Base-by-base conservation (phyloP, 2,329 filamentous ascomycete species). In the Paracorniculantispora psalliotae region DNA sequence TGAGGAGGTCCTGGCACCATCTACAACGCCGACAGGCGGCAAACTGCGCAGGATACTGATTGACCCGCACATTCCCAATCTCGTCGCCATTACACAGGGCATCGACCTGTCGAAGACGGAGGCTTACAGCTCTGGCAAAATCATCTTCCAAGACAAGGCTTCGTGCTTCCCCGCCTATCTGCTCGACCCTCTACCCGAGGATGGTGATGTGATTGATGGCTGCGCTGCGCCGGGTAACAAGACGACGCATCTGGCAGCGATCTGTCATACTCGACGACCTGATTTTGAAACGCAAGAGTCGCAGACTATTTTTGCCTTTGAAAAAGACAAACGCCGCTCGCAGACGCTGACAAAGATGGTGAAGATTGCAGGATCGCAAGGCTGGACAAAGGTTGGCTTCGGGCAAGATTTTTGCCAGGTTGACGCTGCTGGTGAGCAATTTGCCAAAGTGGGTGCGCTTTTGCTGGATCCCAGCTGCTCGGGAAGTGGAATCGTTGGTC, bases 171-270 rank as follows among this genome's bases (percentile, higher is more conserved):
- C 94, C 0, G 94, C 93, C 0, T 94, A 94, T 69, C 78, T 99
- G 2, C 78, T 99, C 0, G 81, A 96, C 54, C 85, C 89, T 0
- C 76, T 75, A 0, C 76, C 84, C 9, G 78, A 83, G 59, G 83
- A 88, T 63, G 91, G 91, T 25, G 86, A 94, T 67, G 78, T 96
- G 9, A 84, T 97, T n/a, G 94, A 99, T 72, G 90, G 90, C 0
- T 97, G 93, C 70, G 91, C 94, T 0, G 94, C 94, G 0, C 94
- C 94, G 1, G 94, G 94, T 6, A 99, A 99, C 73, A 99, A 99
- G 75, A 97, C 94, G 1, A 97, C 93, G 8, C 94, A 97, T 71
- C 75, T 96, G 49, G 92, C 92, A 0, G 89, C 91, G 2, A 84
- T 97, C 4, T 68, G 94, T 51, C 77, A 71, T 55, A 75, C 72